phyloP scores from a whole-genome alignment of 179 eudicot species.

The Vitellaria paradoxa region DNA sequence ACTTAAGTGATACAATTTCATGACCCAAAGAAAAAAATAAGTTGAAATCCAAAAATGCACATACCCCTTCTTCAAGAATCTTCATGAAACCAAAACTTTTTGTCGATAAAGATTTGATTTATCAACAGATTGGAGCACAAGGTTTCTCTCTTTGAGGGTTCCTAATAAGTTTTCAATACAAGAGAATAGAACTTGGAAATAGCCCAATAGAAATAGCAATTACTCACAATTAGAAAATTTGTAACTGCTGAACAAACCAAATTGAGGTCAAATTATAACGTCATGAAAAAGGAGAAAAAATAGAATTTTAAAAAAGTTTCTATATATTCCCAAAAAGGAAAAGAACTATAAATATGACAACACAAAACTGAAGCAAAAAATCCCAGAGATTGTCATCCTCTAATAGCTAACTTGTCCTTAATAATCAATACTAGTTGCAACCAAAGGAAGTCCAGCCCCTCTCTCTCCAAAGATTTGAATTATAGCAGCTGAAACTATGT shows the following conservation, averaged over 20 bases:
- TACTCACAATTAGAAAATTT: neutral
- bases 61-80: conserved; percentile 51
- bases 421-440: conserved; percentile 54
- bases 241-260: neutral
- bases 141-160: conserved; percentile 47
- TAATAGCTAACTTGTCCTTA: conserved; percentile 57
- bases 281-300: neutral
- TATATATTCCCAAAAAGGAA: neutral
- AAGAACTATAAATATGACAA: neutral
- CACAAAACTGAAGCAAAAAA: neutral
- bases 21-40: neutral
- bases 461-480: conserved; percentile 71
- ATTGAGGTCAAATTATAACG: neutral
- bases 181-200: conserved; percentile 57
- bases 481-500: conserved; percentile 66
- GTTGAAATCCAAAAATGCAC: conserved; percentile 9
- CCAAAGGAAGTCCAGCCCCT: conserved; percentile 84
- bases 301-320: neutral
- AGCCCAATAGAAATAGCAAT: conserved; percentile 42
- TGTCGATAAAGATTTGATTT: conserved; percentile 73
- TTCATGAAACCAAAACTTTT: conserved; percentile 66
- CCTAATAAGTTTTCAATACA: conserved; percentile 57
- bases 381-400: neutral
- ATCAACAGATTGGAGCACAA: conserved; percentile 79
- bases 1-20: neutral